Evolutionary conservation across 75 land plant species (phyloP), one percentile per base, ranked within the genome.

Genomic region (Ceratopteris richardii): DNA sequence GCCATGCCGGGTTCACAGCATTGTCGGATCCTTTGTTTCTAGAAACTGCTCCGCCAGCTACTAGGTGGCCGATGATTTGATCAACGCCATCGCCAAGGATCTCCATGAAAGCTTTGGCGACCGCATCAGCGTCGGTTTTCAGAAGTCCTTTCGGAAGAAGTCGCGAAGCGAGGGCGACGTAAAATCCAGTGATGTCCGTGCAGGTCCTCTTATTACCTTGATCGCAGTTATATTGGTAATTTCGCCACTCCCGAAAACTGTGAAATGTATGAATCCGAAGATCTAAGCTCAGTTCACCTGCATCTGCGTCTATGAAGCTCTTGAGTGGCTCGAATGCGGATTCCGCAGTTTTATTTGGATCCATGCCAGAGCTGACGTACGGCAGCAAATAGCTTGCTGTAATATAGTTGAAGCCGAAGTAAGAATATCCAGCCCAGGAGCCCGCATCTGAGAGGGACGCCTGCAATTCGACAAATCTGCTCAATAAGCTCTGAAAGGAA

Each of bases 1-100:
- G 66, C 72, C 72, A 69, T 22, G 65, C 66, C 10, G 72, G 72
- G 39, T 64, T 69, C 36, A 69, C 72, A 4, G 72, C 58, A 11
- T 51, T 69, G n/a, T 50, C 47, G 12, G 44, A 42, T 54, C 21
- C 65, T 16, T 62, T 39, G n/a, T 29, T 50, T 6, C 36, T 40
- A 18, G 61, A 27, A 18, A 66, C 69, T 5, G 46, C 63, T 1
- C 61, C 28, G 27, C 69, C 69, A 13, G 58, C 30, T 5, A 66
- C 69, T 30, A 66, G 61, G 25, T 42, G 63, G 40, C 67, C 67
- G 28, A 54, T 39, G 13, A 64, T 41, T 10, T 25, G 13, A 3
- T n/a, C 6, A 2, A 29, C 44, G 18, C 27, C 24, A 17, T 26
- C 9, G 22, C 16, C 41, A 6, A 24, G 26, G 29, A 65, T 39